phyloP scores from a whole-genome alignment of 1,284 basidiomycete genomes.

The Ustilago crameri region DNA sequence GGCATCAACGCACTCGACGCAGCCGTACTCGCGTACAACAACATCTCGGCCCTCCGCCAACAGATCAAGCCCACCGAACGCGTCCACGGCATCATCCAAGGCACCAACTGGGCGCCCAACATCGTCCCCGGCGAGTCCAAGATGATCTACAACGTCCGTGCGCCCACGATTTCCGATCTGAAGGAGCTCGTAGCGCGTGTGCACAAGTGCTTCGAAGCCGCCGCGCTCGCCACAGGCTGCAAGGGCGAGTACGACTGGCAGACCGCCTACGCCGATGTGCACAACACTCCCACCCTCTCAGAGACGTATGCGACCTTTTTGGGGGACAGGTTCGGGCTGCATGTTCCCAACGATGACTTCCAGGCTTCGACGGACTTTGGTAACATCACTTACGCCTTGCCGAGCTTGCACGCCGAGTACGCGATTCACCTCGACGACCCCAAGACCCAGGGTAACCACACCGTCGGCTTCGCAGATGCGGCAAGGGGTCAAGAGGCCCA shows the following conservation, averaged over 20 bases:
- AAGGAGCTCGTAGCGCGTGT: constrained; percentile 72
- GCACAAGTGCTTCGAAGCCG: constrained; percentile 78
- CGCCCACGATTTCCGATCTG: constrained; percentile 75
- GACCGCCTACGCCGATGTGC: constrained; percentile 65
- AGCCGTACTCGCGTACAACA: constrained; percentile 80
- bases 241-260: constrained; percentile 71
- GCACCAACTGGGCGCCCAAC: constrained; percentile 59
- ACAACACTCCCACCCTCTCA: constrained; percentile 50
- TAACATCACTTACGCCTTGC: constrained; percentile 67
- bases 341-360: constrained; percentile 39
- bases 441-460: constrained; percentile 66
- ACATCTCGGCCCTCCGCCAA: constrained; percentile 79
- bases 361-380: constrained; percentile 67
- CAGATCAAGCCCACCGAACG: constrained; percentile 75
- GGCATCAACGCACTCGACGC: constrained; percentile 86
- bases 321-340: constrained; percentile 61
- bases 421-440: constrained; percentile 61
- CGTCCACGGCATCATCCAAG: constrained; percentile 69
- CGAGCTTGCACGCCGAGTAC: constrained; percentile 67
- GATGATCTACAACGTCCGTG: constrained; percentile 77
- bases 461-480: constrained; percentile 56
- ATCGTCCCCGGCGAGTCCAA: constrained; percentile 83
- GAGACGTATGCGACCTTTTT: constrained; percentile 58
- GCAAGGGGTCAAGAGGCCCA: constrained; percentile 59
- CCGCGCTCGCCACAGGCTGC: constrained; percentile 78